Base-by-base conservation (phyloP, 768 basidiomycete genomes). In the Collybia sp. region DNA sequence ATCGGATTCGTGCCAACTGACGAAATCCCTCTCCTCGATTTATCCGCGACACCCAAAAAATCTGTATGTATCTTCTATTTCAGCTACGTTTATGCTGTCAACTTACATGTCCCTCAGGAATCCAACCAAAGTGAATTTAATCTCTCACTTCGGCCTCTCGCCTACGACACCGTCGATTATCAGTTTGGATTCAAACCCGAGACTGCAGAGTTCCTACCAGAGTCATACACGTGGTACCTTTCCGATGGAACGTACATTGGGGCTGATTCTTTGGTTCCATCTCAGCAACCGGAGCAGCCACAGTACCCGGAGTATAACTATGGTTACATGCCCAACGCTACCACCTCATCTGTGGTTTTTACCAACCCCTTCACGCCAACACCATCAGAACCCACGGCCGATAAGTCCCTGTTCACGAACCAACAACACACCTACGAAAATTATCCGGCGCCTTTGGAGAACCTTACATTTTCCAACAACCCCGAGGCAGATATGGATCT, bases 21-120 rank as follows among this genome's bases (percentile, higher is more conserved):
- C 5, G 61, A 68, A 1, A 72, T 72, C 37, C 69, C 68, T 5
- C 42, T 54, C 43, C 54, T 71, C 32, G 56, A 60, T 34, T 60
- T 71, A 12, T 58, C 64, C 45, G 25, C 33, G 9, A 10, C 43
- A 12, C 36, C 44, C 41, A 9, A 40, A 17, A 45, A 46, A 46
- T 36, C 55, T 50, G 64, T 66, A 48, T 8, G 39, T 34, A 25
- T 2, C 30, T 32, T 10, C 20, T 12, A 25, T 3, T 25, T n/a
- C 25, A 4, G 25, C 25, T 25, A 25, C 25, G 8, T 25, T 25
- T 25, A 8, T 3, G 8, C 8, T 8, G 8, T 25, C 8, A 25
- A 25, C 8, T 25, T 25, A 25, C 25, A 25, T 8, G 8, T 8
- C 3, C 3, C 36, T 10, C 17, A 37, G 35, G 17, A 37, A 37